Percentiles rank a stretch among this genome's conserved stretches.
Evolutionary conservation across 345 rosid genomes (phyloP).

Genomic region (Iberis pinnata): DNA sequence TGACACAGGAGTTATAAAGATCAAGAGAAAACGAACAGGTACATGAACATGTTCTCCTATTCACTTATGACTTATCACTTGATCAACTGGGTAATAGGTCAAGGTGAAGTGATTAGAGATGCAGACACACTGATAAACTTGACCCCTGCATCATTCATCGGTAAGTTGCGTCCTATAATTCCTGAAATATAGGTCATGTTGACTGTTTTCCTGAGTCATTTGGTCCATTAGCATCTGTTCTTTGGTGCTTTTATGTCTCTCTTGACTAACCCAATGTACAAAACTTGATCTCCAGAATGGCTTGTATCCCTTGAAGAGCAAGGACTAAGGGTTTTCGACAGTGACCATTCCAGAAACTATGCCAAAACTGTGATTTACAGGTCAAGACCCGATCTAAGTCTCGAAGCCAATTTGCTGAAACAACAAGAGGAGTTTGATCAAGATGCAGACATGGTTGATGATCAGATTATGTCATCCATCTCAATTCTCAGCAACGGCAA

Average conservation of each 20-base stretch:
- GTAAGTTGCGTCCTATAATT: conserved; percentile 38
- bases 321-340: conserved; percentile 51
- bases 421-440: conserved; percentile 21
- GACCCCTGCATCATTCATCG: conserved; percentile 47
- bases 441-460: conserved; percentile 31
- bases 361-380: conserved; percentile 41
- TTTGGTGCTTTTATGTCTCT: conserved; percentile 1
- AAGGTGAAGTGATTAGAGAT: conserved; percentile 36
- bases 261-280: conserved; percentile 19
- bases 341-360: conserved; percentile 38
- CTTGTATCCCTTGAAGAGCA: conserved; percentile 49
- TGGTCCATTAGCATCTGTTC: neutral
- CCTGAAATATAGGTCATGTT: neutral
- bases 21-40: conserved; percentile 35
- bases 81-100: conserved; percentile 48
- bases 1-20: conserved; percentile 48
- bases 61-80: conserved; percentile 42
- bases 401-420: too few species aligned
- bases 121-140: conserved; percentile 32
- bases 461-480: conserved; percentile 17
- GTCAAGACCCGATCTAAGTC: conserved; percentile 33
- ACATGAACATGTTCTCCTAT: conserved; percentile 39
- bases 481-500: conserved; percentile 24
- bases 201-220: conserved; percentile 3
- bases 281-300: conserved; percentile 48